phyloP scores from a whole-genome alignment of 148 eudicot genomes.

The Fagopyrum esculentum region DNA sequence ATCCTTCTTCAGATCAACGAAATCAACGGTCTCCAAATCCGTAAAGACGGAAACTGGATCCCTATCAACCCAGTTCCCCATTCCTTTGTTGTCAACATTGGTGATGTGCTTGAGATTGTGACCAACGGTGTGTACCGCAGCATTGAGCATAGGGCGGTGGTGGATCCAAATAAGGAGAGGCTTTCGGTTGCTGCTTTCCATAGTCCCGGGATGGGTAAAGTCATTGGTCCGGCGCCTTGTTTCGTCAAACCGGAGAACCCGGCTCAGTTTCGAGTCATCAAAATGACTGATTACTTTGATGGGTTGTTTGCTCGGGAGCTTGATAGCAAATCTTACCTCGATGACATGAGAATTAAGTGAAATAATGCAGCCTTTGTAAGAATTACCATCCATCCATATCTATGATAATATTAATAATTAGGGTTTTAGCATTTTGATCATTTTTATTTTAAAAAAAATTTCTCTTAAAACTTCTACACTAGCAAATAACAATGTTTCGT shows the following conservation, averaged over 20 bases:
- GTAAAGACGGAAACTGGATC: conserved; percentile 11
- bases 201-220: conserved; percentile 8
- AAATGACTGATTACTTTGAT: conserved; percentile 11
- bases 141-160: conserved; percentile 24
- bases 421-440: too few species aligned
- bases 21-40: background rate
- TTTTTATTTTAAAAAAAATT: too few species aligned
- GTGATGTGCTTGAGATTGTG: conserved; percentile 18
- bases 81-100: background rate
- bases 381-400: too few species aligned
- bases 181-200: conserved; percentile 23
- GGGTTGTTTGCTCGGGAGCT: conserved; percentile 14
- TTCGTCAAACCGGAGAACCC: conserved; percentile 16
- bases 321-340: conserved; percentile 21
- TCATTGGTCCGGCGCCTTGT: conserved; percentile 18
- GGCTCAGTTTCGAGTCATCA: conserved; percentile 10
- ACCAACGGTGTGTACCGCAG: conserved; percentile 26
- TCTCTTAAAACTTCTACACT: too few species aligned
- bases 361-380: too few species aligned
- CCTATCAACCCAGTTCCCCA: conserved; percentile 11
- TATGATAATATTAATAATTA: too few species aligned
- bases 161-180: conserved; percentile 26
- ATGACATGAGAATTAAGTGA: conserved; percentile 17
- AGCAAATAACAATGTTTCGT: too few species aligned
- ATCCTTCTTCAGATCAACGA: background rate